These are phyloP conservation scores for Elsinoe perseae DNA, from an alignment of 2,329 filamentous ascomycete species.

Conservation along the genomic window DNA sequence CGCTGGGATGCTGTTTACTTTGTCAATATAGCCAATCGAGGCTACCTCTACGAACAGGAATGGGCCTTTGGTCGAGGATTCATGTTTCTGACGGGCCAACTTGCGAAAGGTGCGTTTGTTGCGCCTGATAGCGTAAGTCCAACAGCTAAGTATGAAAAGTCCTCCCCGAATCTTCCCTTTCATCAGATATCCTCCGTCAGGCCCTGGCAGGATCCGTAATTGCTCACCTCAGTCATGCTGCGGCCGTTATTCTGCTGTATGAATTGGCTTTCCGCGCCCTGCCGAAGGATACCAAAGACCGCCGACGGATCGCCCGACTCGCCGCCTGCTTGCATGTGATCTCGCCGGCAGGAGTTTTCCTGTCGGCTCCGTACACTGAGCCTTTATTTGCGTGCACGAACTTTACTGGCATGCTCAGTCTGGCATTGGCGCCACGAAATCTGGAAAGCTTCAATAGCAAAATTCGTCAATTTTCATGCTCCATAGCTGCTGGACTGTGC, in stretches of 20 bases:
- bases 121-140: slow-evolving; percentile 28
- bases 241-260: slow-evolving; percentile 67
- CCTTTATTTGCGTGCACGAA: slow-evolving; percentile 69
- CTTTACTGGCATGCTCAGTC: slow-evolving; percentile 64
- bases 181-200: slow-evolving; percentile 25
- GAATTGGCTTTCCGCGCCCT: slow-evolving; percentile 54
- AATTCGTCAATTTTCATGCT: slow-evolving; percentile 16
- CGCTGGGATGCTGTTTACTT: slow-evolving; percentile 82
- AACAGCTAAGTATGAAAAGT: slow-evolving; percentile 26
- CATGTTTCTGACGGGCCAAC: slow-evolving; percentile 38
- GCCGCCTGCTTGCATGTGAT: slow-evolving; percentile 70
- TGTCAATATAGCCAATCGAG: slow-evolving; percentile 52
- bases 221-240: slow-evolving; percentile 66
- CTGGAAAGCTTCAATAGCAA: background rate
- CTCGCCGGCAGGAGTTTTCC: slow-evolving; percentile 80
- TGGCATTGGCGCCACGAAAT: background rate
- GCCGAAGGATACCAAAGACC: slow-evolving; percentile 28
- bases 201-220: slow-evolving; percentile 55
- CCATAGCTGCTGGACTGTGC: slow-evolving; percentile 23
- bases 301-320: slow-evolving; percentile 52
- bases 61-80: slow-evolving; percentile 69
- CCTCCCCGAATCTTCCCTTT: slow-evolving; percentile 17
- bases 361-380: slow-evolving; percentile 81
- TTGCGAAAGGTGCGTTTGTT: slow-evolving; percentile 35
- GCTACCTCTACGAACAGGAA: slow-evolving; percentile 70